Evolutionary conservation across 192 early-diverging fungal genomes (phyloP), one percentile per base, ranked within the genome.

Genomic region (Diversispora epigaea): DNA sequence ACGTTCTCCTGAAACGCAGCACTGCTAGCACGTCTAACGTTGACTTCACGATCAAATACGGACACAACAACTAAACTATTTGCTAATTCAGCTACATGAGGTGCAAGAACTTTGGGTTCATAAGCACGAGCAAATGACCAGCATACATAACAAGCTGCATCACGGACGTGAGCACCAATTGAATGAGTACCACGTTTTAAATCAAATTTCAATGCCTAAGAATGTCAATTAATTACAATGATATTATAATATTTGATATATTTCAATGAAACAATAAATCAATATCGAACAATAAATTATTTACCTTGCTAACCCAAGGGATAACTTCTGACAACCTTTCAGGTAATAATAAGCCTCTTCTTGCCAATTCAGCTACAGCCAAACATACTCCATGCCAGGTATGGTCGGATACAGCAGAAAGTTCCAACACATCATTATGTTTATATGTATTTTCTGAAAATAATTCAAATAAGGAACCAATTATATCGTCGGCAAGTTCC

Each of bases 1-100:
- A 97, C 97, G 77, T 96, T 94, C 75, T 99, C 97, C 81, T 99
- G 97, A 80, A 97, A 98, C 6, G 97, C 97, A 6, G 97, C 97
- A 79, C 91, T 92, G 25, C 93, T 93, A 6, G 97, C 97, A 25
- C 97, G 84, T 15, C 97, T 88, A 15, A 98, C 91, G 72, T 94
- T 94, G 25, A 96, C 87, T 68, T 99, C 97, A 12, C 97, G 91
- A 82, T 99, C 97, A 81, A 93, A 93, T 4, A 93, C 85, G 0
- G 93, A 91, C 14, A 92, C 90, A 0, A 90, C 89, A 21, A 96
- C 88, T 15, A 99, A 79, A n/a, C 82, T 85, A 21, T 86, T 88
- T 1, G 95, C 92, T 73, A 98, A 76, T 22, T 86, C 77, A 4
- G 79, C 41, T 14, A 91, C 87, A 83, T 90, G 86, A 4, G 88